Percentiles rank a stretch among this genome's conserved stretches.
These are phyloP conservation scores for Emericellopsis atlantica DNA, from an alignment of 2,329 filamentous ascomycete genomes.

Conservation along the genomic window DNA sequence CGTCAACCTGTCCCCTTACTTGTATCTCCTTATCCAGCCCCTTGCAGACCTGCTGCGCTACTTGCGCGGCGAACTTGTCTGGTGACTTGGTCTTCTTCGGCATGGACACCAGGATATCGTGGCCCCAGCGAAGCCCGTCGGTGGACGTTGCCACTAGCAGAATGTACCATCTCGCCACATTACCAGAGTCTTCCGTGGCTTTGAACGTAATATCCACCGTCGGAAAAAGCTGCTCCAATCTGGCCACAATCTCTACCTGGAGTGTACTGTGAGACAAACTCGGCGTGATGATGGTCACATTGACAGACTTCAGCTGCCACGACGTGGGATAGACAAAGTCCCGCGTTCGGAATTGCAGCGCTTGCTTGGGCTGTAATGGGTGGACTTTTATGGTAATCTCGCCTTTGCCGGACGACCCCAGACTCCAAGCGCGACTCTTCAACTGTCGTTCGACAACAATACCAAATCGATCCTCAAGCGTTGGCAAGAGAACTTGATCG, in stretches of 20 bases:
- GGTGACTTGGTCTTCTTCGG: constrained; percentile 24
- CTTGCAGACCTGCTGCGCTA: constrained; percentile 31
- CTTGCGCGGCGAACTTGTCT: constrained; percentile 19
- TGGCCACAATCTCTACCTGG: constrained; percentile 21
- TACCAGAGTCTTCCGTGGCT: constrained; percentile 35
- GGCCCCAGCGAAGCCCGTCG: constrained; percentile 30
- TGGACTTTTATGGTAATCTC: constrained; percentile 27
- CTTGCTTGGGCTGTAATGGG: constrained; percentile 18
- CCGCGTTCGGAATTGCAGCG: constrained; percentile 20
- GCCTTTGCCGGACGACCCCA: constrained; percentile 21
- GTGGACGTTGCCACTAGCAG: constrained; percentile 41
- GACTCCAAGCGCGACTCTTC: constrained; percentile 35
- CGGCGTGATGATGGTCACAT: constrained; percentile 39
- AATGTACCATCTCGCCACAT: constrained; percentile 38
- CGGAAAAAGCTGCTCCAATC: constrained; percentile 28
- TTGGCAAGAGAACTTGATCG: constrained; percentile 46
- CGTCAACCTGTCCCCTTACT: constrained; percentile 35
- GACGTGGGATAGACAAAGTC: constrained; percentile 10
- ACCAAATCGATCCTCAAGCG: constrained; percentile 35
- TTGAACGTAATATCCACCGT: constrained; percentile 29
- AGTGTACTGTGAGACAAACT: constrained; percentile 26
- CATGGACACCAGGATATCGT: constrained; percentile 27
- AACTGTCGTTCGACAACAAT: constrained; percentile 32
- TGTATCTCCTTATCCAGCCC: constrained; percentile 31
- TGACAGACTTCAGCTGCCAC: constrained; percentile 28